phyloP scores from a whole-genome alignment of 1,139 yeast species.

The Debaryomyces sp. region DNA sequence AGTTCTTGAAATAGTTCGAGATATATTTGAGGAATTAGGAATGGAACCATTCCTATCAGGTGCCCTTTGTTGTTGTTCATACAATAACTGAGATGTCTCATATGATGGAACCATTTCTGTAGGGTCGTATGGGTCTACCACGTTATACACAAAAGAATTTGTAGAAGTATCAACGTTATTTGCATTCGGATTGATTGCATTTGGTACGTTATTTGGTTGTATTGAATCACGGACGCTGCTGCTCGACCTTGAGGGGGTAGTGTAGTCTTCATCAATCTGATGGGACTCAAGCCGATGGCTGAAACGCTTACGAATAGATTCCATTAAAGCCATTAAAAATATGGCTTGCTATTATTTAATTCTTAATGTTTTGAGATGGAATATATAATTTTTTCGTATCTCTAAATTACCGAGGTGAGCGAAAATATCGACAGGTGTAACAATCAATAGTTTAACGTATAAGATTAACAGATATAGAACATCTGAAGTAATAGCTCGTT shows the following conservation, averaged over 20 bases:
- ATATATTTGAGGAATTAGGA: slow-evolving; percentile 8
- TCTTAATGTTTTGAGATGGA: neutral
- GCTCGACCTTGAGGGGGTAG: slow-evolving; percentile 17
- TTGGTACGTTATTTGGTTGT: neutral
- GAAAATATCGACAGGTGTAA: neutral
- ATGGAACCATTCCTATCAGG: slow-evolving; percentile 9
- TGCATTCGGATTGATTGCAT: slow-evolving; percentile 1
- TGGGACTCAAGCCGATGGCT: slow-evolving; percentile 35
- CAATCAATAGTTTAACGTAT: neutral
- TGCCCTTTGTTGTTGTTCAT: slow-evolving; percentile 18
- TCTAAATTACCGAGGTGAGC: neutral
- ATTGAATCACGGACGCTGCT: slow-evolving; percentile 10
- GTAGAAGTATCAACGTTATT: neutral
- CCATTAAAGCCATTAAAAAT: slow-evolving; percentile 21
- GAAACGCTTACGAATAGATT: slow-evolving; percentile 31
- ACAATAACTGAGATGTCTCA: slow-evolving; percentile 45
- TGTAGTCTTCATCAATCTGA: slow-evolving; percentile 40
- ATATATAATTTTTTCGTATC: neutral
- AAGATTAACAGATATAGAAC: neutral
- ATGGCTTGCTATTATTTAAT: neutral
- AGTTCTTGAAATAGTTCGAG: slow-evolving; percentile 16
- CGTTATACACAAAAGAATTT: slow-evolving; percentile 1
- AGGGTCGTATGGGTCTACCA: slow-evolving; percentile 28
- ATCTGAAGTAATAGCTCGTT: neutral
- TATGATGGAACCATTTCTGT: slow-evolving; percentile 48